Evolutionary conservation across 768 basidiomycete species (phyloP), one percentile per base, ranked within the genome.

Genomic region (Terana coerulea): DNA sequence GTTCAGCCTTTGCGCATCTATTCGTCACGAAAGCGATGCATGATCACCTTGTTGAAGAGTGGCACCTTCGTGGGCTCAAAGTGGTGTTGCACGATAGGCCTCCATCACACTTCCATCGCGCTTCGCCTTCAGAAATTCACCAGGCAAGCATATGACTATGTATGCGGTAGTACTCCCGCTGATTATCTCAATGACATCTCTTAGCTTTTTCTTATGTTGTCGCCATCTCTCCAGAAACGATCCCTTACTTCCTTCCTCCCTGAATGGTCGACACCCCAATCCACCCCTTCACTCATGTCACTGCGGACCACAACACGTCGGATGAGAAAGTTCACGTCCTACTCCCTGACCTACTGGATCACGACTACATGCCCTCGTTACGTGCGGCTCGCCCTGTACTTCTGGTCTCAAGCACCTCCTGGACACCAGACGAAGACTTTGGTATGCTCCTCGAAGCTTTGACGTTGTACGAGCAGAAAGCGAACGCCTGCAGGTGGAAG

Each of bases 391-490:
- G 95, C 51, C 91, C 93, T 3, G 94, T 92, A 1, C 71, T 98
- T 1, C 58, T 98, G 15, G 84, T 99, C 24, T 92, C 90, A 21
- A 91, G 91, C 58, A 99, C 97, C 1, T 93, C 90, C 14, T 98
- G 95, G 95, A 98, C 97, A 1, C 82, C 91, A 5, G 97, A 99
- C 61, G 97, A 99, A 66, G 94, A 98, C 65, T 98, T 99, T 58
- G 71, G 78, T 8, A 79, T 97, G 46, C 80, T 99, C 15, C 67
- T 98, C 19, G 75, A 80, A 17, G 92, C 93, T 2, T 72, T 99
- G 33, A 64, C 70, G 12, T 35, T 69, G 14, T 98, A 97, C 64
- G 86, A 98, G 58, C 51, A 63, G 12, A 79, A 74, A 21, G 86
- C 83, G 15, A 58, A 62, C 21, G 63, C 66, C 44, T 55, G 66